phyloP scores from a whole-genome alignment of 495 filamentous ascomycete species.

The Penicillium lagena region DNA sequence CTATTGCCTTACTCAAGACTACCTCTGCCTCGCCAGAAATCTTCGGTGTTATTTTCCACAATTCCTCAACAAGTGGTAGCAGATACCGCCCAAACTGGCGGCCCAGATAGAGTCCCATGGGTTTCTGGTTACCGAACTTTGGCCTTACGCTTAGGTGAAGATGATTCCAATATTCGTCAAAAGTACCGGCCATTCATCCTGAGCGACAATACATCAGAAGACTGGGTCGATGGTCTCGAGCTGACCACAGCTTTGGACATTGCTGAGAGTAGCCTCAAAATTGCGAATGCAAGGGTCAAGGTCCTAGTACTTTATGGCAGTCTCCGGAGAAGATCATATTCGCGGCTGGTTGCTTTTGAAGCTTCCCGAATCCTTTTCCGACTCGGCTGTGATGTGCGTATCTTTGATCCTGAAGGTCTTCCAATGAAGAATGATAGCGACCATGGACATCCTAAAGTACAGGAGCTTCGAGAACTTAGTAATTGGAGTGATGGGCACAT shows the following conservation, averaged over 20 bases:
- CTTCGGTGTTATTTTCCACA: constrained; percentile 3
- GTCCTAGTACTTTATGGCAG: constrained; percentile 62
- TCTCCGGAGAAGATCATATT: constrained; percentile 55
- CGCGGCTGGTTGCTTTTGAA: constrained; percentile 54
- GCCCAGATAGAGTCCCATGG: too few relatives aligned
- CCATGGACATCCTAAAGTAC: constrained; percentile 53
- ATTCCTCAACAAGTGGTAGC: constrained; percentile 1
- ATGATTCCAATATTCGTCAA: constrained; percentile 37
- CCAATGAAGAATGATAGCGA: constrained; percentile 60
- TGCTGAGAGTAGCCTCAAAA: constrained; percentile 36
- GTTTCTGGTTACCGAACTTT: constrained; percentile 21
- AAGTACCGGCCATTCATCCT: constrained; percentile 57
- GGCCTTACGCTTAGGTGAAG: constrained; percentile 37
- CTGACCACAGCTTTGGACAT: constrained; percentile 48
- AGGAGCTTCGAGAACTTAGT: constrained; percentile 58
- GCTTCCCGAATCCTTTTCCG: constrained; percentile 56
- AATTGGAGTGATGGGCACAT: constrained; percentile 65
- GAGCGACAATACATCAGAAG: constrained; percentile 22
- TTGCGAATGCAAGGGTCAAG: constrained; percentile 43
- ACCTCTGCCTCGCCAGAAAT: not conserved
- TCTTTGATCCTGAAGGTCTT: constrained; percentile 55
- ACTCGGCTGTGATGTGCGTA: constrained; percentile 61
- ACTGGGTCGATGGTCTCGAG: constrained; percentile 54
- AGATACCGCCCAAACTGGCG: not conserved
- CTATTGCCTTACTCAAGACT: not conserved